These are phyloP conservation scores for Cornus florida DNA, from an alignment of 148 eudicot species.

Conservation along the genomic window DNA sequence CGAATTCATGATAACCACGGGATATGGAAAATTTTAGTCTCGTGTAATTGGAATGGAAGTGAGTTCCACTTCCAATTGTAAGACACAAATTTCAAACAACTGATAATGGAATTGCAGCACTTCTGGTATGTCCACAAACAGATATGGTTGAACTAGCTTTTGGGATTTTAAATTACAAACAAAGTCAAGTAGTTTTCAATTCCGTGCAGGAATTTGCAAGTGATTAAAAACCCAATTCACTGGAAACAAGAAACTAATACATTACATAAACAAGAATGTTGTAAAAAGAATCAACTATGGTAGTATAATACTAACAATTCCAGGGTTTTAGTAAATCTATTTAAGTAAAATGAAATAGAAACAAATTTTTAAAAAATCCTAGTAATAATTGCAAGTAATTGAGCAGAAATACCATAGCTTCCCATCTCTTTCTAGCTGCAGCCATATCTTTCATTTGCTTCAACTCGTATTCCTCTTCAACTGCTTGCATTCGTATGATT, in stretches of 20 bases:
- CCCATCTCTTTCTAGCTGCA: slow-evolving; percentile 96
- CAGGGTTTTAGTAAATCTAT: neutral
- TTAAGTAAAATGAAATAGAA: no score
- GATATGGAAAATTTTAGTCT: neutral
- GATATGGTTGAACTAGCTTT: neutral
- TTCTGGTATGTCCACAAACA: no score
- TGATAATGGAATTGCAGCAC: neutral
- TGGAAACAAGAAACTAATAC: neutral
- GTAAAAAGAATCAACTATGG: no score
- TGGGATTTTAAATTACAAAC: neutral
- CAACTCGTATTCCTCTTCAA: slow-evolving; percentile 77
- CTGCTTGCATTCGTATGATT: slow-evolving; percentile 60
- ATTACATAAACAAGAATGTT: neutral
- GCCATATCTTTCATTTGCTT: slow-evolving; percentile 97
- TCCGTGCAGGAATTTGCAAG: neutral
- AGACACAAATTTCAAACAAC: neutral
- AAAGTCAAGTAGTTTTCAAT: neutral
- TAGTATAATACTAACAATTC: neutral
- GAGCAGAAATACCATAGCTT: slow-evolving; percentile 54
- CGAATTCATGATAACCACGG: no score
- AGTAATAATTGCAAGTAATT: neutral
- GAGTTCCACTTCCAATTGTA: neutral
- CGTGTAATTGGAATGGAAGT: neutral
- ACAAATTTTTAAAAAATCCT: neutral
- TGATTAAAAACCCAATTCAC: neutral